A percentile compares a stretch with the other conserved stretches of the same genome.
These are phyloP conservation scores for Capronia coronata DNA, from an alignment of 2,329 filamentous ascomycete species.

Conservation along the genomic window DNA sequence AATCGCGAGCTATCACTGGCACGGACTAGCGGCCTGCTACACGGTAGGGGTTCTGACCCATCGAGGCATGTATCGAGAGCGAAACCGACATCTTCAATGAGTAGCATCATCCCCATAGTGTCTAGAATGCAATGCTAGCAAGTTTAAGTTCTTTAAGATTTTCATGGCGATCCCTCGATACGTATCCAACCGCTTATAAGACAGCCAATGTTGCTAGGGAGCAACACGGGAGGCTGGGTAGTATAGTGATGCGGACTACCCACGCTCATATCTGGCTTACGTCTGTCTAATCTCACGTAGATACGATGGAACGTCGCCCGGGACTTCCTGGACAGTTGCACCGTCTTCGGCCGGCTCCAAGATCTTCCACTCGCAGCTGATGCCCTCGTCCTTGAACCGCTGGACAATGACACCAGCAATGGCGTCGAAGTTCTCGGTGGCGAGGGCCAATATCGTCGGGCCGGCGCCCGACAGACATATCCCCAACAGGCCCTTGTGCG, in stretches of 20 bases:
- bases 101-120: constrained; percentile 22
- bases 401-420: constrained; percentile 75
- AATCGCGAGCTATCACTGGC: constrained; percentile 18
- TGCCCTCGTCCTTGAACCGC: constrained; percentile 56
- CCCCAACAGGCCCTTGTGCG: constrained; percentile 80
- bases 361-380: constrained; percentile 78
- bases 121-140: constrained; percentile 24
- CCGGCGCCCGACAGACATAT: constrained; percentile 94
- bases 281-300: constrained; percentile 1
- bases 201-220: too few relatives aligned
- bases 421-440: constrained; percentile 78
- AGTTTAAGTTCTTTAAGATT: constrained; percentile 8
- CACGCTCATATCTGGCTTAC: too few relatives aligned
- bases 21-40: constrained; percentile 13
- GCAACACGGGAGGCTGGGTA: too few relatives aligned
- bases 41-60: constrained; percentile 12
- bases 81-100: constrained; percentile 23
- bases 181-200: too few relatives aligned
- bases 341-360: constrained; percentile 74
- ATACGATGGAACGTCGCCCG: constrained; percentile 16
- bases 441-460: constrained; percentile 87
- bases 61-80: constrained; percentile 20
- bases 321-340: constrained; percentile 33
- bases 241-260: too few relatives aligned
- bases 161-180: neutral